phyloP scores from a whole-genome alignment of 2,329 filamentous ascomycete species.

The Nectriaceae sp. region DNA sequence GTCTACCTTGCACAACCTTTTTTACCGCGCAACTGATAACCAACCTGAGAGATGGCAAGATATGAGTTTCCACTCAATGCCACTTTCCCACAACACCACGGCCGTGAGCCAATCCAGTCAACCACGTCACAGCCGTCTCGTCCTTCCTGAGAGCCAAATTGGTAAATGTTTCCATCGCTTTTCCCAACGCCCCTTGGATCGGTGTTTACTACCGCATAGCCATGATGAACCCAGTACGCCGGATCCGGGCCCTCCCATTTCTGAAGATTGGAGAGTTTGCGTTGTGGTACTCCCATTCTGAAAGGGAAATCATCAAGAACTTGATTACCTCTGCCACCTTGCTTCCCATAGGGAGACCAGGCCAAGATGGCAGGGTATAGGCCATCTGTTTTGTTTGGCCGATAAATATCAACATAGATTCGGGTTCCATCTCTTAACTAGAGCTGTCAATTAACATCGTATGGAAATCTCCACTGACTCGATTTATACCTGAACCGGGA shows the following conservation, averaged over 20 bases:
- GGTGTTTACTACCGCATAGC: conserved; percentile 32
- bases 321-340: conserved; percentile 40
- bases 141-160: conserved; percentile 24
- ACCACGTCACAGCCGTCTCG: conserved; percentile 27
- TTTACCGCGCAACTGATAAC: too few species aligned
- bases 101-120: conserved; percentile 21
- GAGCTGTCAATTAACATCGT: too few species aligned
- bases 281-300: conserved; percentile 38
- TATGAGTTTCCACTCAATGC: conserved; percentile 29
- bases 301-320: conserved; percentile 37
- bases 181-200: conserved; percentile 30
- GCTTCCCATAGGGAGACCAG: conserved; percentile 49
- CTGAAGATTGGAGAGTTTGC: conserved; percentile 21
- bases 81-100: conserved; percentile 30
- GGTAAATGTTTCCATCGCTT: conserved; percentile 27
- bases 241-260: conserved; percentile 34
- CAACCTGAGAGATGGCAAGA: too few species aligned
- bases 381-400: conserved; percentile 33
- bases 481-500: neutral
- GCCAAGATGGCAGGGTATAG: conserved; percentile 45
- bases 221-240: conserved; percentile 29
- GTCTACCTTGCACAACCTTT: too few species aligned
- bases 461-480: too few species aligned
- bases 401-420: conserved; percentile 47
- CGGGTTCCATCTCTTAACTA: conserved; percentile 34